Evolutionary conservation across 805 yeast species (phyloP), one percentile per base, ranked within the genome.

Genomic region (Hanseniaspora vineae): DNA sequence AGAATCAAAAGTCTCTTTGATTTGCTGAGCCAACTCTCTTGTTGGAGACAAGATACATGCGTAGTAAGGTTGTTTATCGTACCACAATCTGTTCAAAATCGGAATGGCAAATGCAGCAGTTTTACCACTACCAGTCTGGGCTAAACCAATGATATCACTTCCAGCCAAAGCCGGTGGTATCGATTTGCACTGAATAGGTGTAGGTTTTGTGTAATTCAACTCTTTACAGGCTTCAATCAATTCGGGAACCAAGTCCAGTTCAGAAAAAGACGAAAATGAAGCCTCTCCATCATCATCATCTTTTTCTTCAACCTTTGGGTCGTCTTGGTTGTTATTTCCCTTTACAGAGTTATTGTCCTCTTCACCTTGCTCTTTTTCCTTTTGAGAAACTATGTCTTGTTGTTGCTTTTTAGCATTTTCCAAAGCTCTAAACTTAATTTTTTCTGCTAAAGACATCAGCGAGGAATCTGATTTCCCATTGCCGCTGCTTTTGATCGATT

Each of bases 81-180:
- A 79, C 87, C 96, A 89, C 44, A 92, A 70, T 1, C 86, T 80
- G 63, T 92, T 97, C 32, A 92, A 71, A 42, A 92, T 86, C 1
- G 98, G 98, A 46, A 92, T 78, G 9, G 97, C 97, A 71, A 92
- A 92, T 0, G 98, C 98, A 0, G 97, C 98, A 0, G 98, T 92
- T 65, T 90, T 90, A 53, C 98, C 98, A 3, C 96, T 86, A 42
- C 98, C 98, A 0, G 98, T 90, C 60, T 90, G 96, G 0, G 98
- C 98, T 52, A 90, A 73, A 13, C 98, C 98, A 59, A 90, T 88
- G 44, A 90, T 81, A 66, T 90, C 98, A 54, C 87, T 78, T 3
- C 96, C 96, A 54, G 82, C 78, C 17, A 92, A 66, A 2, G 96
- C 96, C 54, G 84, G 83, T 1, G 97, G 97, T 52, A 90, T 84